A percentile compares a stretch with the other conserved stretches of the same genome.
Conservation (phyloP, 2,329 filamentous ascomycete species). For the Myotisia sp. region DNA sequence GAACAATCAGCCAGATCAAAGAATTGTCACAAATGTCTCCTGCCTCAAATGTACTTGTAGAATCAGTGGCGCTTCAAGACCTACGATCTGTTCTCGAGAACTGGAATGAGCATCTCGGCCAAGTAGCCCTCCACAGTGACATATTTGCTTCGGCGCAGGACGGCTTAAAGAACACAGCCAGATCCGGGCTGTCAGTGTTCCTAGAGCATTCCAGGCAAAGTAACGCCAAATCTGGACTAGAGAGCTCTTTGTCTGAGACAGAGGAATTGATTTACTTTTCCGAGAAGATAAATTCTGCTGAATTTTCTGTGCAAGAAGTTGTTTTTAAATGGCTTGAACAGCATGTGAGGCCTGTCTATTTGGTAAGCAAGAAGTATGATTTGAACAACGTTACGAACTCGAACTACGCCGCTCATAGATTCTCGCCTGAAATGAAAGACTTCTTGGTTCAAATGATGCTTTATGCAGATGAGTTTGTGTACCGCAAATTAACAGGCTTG, state of each 20-base stretch:
- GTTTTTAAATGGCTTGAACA: slow-evolving; percentile 40
- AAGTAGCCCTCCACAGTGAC: slow-evolving; percentile 34
- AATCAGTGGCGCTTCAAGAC: slow-evolving; percentile 7
- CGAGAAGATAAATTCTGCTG: slow-evolving; percentile 32
- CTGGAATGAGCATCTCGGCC: slow-evolving; percentile 34
- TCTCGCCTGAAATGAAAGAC: slow-evolving; percentile 43
- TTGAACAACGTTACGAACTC: slow-evolving; percentile 18
- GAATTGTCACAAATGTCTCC: slow-evolving; percentile 14
- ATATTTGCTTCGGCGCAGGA: slow-evolving; percentile 35
- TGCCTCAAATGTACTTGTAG: slow-evolving; percentile 4
- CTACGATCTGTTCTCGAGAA: slow-evolving; percentile 29
- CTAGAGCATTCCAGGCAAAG: slow-evolving; percentile 41
- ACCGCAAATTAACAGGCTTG: slow-evolving; percentile 21
- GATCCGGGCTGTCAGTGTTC: slow-evolving; percentile 40
- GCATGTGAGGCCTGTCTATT: slow-evolving; percentile 33
- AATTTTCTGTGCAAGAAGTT: slow-evolving; percentile 37
- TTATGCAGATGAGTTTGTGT: slow-evolving; percentile 41
- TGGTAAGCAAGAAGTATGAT: slow-evolving; percentile 8
- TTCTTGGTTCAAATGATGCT: slow-evolving; percentile 40
- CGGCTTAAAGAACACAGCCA: slow-evolving; percentile 33
- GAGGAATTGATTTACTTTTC: slow-evolving; percentile 29
- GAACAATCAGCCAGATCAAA: slow-evolving; percentile 28
- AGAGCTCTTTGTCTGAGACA: slow-evolving; percentile 27
- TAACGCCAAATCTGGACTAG: slow-evolving; percentile 26
- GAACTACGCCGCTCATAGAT: slow-evolving; percentile 40